Percentiles rank a stretch among this genome's conserved stretches.
Conservation (phyloP, 306 rosid genomes). For the Trifolium fragiferum region DNA sequence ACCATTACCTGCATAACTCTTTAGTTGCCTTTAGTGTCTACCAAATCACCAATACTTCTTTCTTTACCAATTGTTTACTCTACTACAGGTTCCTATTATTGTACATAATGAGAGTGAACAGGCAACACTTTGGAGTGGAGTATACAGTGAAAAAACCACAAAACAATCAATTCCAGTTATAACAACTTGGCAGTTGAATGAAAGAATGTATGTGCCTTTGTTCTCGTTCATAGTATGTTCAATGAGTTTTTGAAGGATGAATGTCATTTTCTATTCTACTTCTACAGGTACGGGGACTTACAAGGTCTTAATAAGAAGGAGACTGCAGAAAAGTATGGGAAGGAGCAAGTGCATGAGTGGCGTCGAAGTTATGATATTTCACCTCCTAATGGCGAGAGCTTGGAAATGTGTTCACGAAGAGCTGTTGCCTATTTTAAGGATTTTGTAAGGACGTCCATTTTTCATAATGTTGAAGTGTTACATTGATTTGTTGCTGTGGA, state of each 20-base stretch:
- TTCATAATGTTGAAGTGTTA: conserved; percentile 3
- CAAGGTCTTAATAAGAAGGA: conserved; percentile 97
- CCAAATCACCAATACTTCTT: conserved; percentile 19
- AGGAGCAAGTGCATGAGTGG: conserved; percentile 89
- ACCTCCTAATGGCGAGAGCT: conserved; percentile 96
- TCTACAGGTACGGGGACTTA: conserved; percentile 83
- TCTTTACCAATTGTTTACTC: conserved; percentile 31
- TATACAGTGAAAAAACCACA: conserved; percentile 79
- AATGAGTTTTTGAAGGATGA: conserved; percentile 28
- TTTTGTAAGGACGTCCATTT: conserved; percentile 54
- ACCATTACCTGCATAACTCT: conserved; percentile 22
- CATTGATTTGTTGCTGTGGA: conserved; percentile 24
- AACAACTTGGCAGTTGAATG: conserved; percentile 86
- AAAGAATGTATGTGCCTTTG: conserved; percentile 73
- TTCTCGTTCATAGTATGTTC: conserved; percentile 19
- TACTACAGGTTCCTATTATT: conserved; percentile 74
- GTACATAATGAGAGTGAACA: conserved; percentile 80
- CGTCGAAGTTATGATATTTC: conserved; percentile 88
- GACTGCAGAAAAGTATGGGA: conserved; percentile 87
- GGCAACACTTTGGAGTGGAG: conserved; percentile 75
- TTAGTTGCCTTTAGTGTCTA: neutral
- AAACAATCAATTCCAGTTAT: conserved; percentile 87
- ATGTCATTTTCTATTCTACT: conserved; percentile 30
- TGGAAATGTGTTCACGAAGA: conserved; percentile 93
- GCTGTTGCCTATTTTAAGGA: conserved; percentile 94